phyloP scores from a whole-genome alignment of 768 basidiomycete species.

The Lactarius akahatsu region DNA sequence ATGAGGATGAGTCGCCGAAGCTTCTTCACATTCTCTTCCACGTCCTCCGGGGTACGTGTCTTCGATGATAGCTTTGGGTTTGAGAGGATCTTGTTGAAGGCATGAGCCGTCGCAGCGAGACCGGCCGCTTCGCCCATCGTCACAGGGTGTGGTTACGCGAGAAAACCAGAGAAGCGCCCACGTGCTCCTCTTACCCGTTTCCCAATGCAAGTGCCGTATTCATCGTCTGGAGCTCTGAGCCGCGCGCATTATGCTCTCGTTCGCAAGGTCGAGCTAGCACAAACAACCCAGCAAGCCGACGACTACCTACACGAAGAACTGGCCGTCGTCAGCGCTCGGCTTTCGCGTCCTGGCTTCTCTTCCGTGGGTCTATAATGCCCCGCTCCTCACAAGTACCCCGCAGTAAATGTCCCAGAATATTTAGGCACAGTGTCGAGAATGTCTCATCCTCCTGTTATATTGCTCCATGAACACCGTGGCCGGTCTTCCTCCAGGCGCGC shows the following conservation, averaged over 20 bases:
- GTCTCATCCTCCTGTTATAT: conserved; percentile 66
- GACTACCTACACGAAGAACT: conserved; percentile 60
- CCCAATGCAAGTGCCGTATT: conserved; percentile 74
- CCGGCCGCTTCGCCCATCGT: conserved; percentile 16
- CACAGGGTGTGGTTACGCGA: conserved; percentile 13
- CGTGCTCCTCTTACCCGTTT: conserved; percentile 3
- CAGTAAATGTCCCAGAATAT: conserved; percentile 7
- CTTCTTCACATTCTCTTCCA: conserved; percentile 85
- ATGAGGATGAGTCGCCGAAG: conserved; percentile 84
- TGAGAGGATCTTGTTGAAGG: conserved; percentile 78
- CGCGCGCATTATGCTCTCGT: conserved; percentile 76
- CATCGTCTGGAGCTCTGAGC: conserved; percentile 74
- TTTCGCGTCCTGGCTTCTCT: conserved; percentile 50
- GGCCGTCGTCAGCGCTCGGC: conserved; percentile 50
- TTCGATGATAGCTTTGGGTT: conserved; percentile 66
- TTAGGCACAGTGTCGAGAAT: conserved; percentile 66
- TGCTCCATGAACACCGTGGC: conserved; percentile 55
- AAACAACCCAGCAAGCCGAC: conserved; percentile 58
- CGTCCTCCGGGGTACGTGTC: conserved; percentile 58
- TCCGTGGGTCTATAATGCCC: conserved; percentile 46
- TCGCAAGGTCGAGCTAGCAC: conserved; percentile 63
- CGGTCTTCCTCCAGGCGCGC: conserved; percentile 42
- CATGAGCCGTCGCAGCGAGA: conserved; percentile 52
- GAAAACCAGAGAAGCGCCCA: conserved; percentile 14
- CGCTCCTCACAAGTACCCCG: background rate